Conservation (phyloP, 768 basidiomycete genomes). For the Clathrus columnatus region DNA sequence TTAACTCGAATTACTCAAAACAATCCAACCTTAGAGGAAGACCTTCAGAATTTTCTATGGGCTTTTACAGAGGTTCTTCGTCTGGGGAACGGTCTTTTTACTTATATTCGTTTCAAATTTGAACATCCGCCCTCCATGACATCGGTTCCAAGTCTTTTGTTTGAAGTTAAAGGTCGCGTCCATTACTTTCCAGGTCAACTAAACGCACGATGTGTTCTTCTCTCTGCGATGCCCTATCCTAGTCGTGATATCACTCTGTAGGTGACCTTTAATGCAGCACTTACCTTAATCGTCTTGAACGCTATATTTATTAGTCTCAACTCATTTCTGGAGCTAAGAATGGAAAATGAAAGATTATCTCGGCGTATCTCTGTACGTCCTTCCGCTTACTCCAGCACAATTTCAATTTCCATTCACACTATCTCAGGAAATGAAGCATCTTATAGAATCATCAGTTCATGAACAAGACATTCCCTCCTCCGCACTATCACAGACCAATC, state of each 20-base stretch:
- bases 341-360: constrained; percentile 77
- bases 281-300: background rate
- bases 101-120: constrained; percentile 53
- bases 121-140: constrained; percentile 22
- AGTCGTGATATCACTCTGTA: constrained; percentile 64
- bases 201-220: constrained; percentile 58
- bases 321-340: constrained; percentile 72
- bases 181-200: constrained; percentile 34
- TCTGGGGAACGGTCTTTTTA: constrained; percentile 40
- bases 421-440: background rate
- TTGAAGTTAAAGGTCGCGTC: constrained; percentile 63
- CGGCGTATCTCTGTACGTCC: constrained; percentile 30
- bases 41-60: constrained; percentile 36
- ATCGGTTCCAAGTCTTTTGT: constrained; percentile 37
- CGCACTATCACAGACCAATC: background rate
- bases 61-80: constrained; percentile 50
- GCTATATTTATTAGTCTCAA: constrained; percentile 41
- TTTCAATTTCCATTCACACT: background rate
- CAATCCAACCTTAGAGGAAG: constrained; percentile 36
- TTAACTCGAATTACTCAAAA: constrained; percentile 8
- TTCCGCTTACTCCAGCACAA: background rate
- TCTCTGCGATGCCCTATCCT: constrained; percentile 69
- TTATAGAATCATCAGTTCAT: background rate
- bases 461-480: background rate
- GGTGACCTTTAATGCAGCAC: constrained; percentile 16